Evolutionary conservation across 2,329 filamentous ascomycete species (phyloP).

Genomic region (Botrytis aclada): DNA sequence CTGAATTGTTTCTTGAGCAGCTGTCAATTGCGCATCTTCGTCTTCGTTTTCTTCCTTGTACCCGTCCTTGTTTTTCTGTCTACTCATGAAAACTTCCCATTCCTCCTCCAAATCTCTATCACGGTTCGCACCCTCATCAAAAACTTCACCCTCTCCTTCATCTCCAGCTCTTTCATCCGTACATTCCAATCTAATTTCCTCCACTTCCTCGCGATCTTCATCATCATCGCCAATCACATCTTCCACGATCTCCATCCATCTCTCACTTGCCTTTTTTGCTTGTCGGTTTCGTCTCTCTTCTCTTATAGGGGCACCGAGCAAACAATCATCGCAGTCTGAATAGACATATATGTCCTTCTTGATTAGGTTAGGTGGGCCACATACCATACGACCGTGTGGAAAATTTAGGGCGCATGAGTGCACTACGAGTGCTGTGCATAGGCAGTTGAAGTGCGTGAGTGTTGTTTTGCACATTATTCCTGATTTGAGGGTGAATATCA

Average conservation of each 20-base stretch:
- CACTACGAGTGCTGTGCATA: neutral
- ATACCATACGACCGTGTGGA: neutral
- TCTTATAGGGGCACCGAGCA: neutral
- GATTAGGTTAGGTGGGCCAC: neutral
- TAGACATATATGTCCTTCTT: constrained; percentile 4
- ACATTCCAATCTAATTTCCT: neutral
- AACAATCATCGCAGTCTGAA: neutral
- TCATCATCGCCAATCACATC: neutral
- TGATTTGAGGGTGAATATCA: neutral
- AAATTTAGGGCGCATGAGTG: neutral
- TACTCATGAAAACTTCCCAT: no score
- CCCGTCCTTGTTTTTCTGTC: neutral
- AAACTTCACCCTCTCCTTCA: neutral
- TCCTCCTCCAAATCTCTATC: neutral
- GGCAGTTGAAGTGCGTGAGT: neutral
- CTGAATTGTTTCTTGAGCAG: neutral
- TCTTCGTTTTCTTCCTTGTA: no score
- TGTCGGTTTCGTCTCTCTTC: neutral
- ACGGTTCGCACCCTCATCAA: neutral
- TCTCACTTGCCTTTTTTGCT: neutral
- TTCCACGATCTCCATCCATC: neutral
- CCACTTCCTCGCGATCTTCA: neutral
- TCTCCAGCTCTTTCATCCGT: neutral
- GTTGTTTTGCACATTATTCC: constrained; percentile 9
- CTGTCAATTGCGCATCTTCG: neutral